These are phyloP conservation scores for Alnus rubra DNA, from an alignment of 306 rosid genomes.

Conservation along the genomic window DNA sequence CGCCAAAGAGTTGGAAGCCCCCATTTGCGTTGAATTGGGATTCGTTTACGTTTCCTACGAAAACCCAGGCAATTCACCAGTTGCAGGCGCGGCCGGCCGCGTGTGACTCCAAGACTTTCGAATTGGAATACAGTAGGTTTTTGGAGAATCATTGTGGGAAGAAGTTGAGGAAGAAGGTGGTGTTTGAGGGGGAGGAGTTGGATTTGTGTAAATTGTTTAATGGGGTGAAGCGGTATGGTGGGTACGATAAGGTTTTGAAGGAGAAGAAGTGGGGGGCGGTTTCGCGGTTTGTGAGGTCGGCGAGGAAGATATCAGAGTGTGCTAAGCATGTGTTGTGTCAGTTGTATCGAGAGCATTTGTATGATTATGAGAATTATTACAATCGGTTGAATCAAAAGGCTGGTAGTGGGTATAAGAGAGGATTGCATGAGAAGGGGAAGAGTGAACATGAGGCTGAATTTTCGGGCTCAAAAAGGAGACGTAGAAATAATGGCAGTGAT, in stretches of 20 bases:
- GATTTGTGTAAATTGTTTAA: conserved; percentile 84
- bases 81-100: conserved; percentile 85
- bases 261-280: conserved; percentile 94
- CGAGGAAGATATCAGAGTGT: conserved; percentile 66
- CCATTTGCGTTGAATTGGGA: conserved; percentile 81
- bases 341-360: conserved; percentile 76
- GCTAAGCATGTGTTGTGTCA: conserved; percentile 86
- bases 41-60: conserved; percentile 75
- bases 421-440: conserved; percentile 42
- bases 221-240: conserved; percentile 82
- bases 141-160: conserved; percentile 57
- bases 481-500: conserved; percentile 38
- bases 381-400: conserved; percentile 50
- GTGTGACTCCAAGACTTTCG: conserved; percentile 76
- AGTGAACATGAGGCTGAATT: conserved; percentile 34
- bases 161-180: conserved; percentile 70
- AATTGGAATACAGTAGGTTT: conserved; percentile 86
- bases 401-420: conserved; percentile 46
- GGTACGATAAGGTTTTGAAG: conserved; percentile 71
- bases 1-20: conserved; percentile 84
- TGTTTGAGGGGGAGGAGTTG: conserved; percentile 83
- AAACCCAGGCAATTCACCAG: conserved; percentile 88
- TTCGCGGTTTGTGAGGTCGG: conserved; percentile 59
- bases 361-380: conserved; percentile 68
- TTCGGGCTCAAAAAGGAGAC: conserved; percentile 55